These are phyloP conservation scores for Solanum dulcamara DNA, from an alignment of 257 asterid species.

Conservation along the genomic window DNA sequence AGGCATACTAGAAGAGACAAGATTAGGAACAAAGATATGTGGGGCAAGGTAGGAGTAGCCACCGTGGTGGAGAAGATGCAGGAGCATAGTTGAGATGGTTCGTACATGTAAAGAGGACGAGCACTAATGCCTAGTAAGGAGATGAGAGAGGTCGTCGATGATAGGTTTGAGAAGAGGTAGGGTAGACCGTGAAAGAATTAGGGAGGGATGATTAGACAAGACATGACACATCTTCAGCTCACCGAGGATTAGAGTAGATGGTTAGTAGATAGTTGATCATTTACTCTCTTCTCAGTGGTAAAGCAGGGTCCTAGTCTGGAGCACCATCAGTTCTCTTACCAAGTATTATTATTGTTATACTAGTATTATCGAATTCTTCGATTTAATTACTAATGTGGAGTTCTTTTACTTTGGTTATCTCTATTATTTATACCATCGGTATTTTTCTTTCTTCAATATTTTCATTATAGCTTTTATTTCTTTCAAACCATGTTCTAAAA, in stretches of 20 bases:
- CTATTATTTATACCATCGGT: not conserved
- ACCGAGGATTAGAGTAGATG: too few species aligned
- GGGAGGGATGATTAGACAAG: not conserved
- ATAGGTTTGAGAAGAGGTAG: not conserved
- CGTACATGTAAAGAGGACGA: too few species aligned
- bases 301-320: not conserved
- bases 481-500: not conserved
- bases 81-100: too few species aligned
- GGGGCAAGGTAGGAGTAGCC: too few species aligned
- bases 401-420: not conserved
- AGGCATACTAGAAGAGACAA: too few species aligned
- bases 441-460: too few species aligned
- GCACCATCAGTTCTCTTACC: not conserved
- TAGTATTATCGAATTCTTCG: not conserved
- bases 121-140: not conserved
- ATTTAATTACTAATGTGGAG: not conserved
- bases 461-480: not conserved
- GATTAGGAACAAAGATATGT: too few species aligned
- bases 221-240: too few species aligned
- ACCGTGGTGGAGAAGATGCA: too few species aligned
- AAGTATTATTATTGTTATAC: too few species aligned
- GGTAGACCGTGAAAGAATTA: not conserved
- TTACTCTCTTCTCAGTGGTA: not conserved
- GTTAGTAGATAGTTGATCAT: not conserved
- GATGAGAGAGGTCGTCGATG: too few species aligned